phyloP scores from a whole-genome alignment of 176 grass and related monocot genomes.

The Zea luxurians region DNA sequence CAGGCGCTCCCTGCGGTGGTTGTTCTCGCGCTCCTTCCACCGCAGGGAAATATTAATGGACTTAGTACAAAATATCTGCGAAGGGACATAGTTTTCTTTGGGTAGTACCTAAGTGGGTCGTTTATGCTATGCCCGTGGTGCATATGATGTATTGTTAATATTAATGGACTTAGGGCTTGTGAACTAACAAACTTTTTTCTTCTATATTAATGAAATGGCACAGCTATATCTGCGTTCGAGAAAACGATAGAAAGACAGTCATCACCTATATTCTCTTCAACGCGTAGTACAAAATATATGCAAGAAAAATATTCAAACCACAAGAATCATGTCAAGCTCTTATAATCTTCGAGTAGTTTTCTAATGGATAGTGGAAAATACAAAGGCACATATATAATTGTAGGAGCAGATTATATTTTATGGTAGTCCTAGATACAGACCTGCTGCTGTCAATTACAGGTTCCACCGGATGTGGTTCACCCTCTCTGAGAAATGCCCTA shows the following conservation, averaged over 20 bases:
- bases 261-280: constrained; percentile 94
- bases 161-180: not conserved
- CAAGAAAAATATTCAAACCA: constrained; percentile 27
- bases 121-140: no score
- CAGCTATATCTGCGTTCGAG: not conserved
- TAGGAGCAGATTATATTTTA: constrained; percentile 2
- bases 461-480: constrained; percentile 90
- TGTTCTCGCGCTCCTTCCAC: no score
- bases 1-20: no score
- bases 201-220: not conserved
- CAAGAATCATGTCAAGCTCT: constrained; percentile 32
- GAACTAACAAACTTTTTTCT: not conserved
- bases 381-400: not conserved
- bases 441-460: constrained; percentile 96
- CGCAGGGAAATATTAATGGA: no score
- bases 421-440: constrained; percentile 38
- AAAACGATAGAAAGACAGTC: constrained; percentile 11
- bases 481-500: constrained; percentile 84
- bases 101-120: no score
- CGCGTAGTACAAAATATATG: constrained; percentile 91
- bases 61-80: no score
- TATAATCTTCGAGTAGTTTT: constrained; percentile 12
- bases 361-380: constrained; percentile 13
- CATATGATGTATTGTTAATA: not conserved
- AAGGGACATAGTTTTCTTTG: no score